Conservation (phyloP, 352 stramenopile species). For the Phytophthora tentaculata region DNA sequence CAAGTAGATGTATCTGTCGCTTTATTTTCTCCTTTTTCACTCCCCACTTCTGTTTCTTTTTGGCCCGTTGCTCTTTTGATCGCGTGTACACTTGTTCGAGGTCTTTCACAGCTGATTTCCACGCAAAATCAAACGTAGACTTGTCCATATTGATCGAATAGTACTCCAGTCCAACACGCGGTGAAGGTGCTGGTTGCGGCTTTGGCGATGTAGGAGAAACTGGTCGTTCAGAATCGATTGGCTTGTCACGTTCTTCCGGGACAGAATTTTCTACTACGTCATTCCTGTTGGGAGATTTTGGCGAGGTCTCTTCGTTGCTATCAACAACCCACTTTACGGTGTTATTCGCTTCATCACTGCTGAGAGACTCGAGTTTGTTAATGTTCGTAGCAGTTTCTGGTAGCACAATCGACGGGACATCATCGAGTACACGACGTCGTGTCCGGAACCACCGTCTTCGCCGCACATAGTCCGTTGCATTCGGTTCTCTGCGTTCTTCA, state of each 20-base stretch:
- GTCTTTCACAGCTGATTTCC: constrained; percentile 52
- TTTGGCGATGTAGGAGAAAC: constrained; percentile 1
- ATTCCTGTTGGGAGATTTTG: constrained; percentile 21
- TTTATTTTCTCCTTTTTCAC: constrained; percentile 73
- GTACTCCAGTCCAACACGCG: constrained; percentile 30
- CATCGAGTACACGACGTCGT: constrained; percentile 41
- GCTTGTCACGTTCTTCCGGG: constrained; percentile 2
- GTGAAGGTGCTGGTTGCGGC: background rate
- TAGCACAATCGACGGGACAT: constrained; percentile 13
- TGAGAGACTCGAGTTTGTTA: constrained; percentile 26
- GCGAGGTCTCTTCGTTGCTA: constrained; percentile 33
- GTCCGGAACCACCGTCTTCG: constrained; percentile 69
- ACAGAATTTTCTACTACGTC: constrained; percentile 8
- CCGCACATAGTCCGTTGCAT: constrained; percentile 73
- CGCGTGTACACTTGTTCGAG: constrained; percentile 57
- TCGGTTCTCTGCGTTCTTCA: constrained; percentile 54
- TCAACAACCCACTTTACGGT: constrained; percentile 36
- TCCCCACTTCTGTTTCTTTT: constrained; percentile 56
- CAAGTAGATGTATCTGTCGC: constrained; percentile 71
- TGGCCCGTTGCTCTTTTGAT: constrained; percentile 47
- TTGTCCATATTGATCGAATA: constrained; percentile 64
- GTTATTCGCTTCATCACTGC: constrained; percentile 31
- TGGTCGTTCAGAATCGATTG: constrained; percentile 1
- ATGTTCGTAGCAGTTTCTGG: constrained; percentile 4
- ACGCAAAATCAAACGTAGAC: constrained; percentile 53